Conservation (phyloP, 2,329 filamentous ascomycete species). For the Trichoderma pleuroti region DNA sequence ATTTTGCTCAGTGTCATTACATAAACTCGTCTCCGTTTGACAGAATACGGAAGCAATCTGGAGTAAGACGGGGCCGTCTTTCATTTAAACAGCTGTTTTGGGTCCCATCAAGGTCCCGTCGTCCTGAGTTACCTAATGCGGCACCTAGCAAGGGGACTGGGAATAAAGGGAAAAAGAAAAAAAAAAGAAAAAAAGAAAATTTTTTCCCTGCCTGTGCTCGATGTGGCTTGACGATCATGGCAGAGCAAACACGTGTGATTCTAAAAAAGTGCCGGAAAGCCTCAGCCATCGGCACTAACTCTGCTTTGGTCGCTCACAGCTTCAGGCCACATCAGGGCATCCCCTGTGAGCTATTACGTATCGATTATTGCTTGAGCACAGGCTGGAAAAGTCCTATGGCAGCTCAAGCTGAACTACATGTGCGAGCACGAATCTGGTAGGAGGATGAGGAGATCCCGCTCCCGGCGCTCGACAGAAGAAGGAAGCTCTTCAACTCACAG, state of each 20-base stretch:
- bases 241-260: constrained; percentile 6
- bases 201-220: background rate
- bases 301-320: background rate
- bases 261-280: constrained; percentile 3
- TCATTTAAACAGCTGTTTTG: background rate
- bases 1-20: constrained; percentile 10
- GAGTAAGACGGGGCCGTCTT: background rate
- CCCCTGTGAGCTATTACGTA: constrained; percentile 6
- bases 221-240: constrained; percentile 12
- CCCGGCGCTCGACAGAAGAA: background rate
- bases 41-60: constrained; percentile 4
- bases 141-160: background rate
- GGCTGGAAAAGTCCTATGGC: background rate
- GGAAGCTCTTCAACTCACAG: background rate
- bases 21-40: background rate
- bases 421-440: background rate
- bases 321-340: background rate
- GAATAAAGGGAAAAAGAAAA: background rate
- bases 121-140: background rate
- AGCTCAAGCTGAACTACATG: background rate
- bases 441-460: background rate
- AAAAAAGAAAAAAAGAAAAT: background rate
- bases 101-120: background rate
- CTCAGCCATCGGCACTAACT: constrained; percentile 1
- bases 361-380: background rate